Conservation (phyloP, 192 early-diverging fungal genomes). For the Linderina pennispora region DNA sequence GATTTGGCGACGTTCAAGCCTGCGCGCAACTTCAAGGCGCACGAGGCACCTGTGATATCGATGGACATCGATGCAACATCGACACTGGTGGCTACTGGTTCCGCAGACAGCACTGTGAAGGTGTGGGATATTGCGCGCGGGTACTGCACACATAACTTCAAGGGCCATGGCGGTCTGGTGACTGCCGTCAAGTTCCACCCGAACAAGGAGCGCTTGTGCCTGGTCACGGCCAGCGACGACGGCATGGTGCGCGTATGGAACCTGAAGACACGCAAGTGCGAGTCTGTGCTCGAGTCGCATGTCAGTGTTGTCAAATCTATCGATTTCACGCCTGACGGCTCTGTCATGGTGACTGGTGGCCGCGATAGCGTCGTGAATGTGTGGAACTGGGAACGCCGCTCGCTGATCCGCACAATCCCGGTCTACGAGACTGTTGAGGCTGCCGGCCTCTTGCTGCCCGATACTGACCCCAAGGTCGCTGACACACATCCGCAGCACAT, state of each 20-base stretch:
- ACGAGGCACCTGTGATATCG: conserved; percentile 87
- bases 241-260: conserved; percentile 90
- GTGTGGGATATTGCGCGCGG: conserved; percentile 95
- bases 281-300: conserved; percentile 74
- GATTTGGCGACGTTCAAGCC: conserved; percentile 70
- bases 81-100: conserved; percentile 92
- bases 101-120: conserved; percentile 89
- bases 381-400: conserved; percentile 68
- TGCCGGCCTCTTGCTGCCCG: conserved; percentile 61
- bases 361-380: conserved; percentile 90
- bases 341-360: conserved; percentile 70
- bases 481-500: too few species aligned
- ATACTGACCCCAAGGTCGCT: too few species aligned
- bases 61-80: conserved; percentile 90
- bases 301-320: conserved; percentile 89
- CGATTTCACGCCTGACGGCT: conserved; percentile 61
- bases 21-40: conserved; percentile 53
- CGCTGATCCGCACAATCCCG: conserved; percentile 74
- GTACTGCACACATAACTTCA: conserved; percentile 93
- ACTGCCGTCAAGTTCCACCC: conserved; percentile 80
- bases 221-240: conserved; percentile 90
- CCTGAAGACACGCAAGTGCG: conserved; percentile 65
- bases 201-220: conserved; percentile 46
- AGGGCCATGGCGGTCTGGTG: conserved; percentile 86
- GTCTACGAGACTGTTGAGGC: conserved; percentile 85